These are phyloP conservation scores for Colletotrichum filicis DNA, from an alignment of 2,329 filamentous ascomycete genomes.

Conservation along the genomic window DNA sequence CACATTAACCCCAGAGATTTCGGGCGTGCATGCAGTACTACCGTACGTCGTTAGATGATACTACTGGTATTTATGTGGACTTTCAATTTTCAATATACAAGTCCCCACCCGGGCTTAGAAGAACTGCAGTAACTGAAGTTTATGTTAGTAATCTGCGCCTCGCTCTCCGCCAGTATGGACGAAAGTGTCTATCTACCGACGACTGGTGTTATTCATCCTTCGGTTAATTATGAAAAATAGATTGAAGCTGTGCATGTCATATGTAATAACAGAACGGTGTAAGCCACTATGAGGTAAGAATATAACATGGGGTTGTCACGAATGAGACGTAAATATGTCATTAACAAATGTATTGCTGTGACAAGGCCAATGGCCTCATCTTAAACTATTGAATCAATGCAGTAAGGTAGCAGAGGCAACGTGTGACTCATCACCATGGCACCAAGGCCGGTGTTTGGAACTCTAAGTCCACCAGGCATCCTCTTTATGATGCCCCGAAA, in stretches of 20 bases:
- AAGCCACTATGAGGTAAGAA: too few species aligned
- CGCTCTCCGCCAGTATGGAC: not conserved
- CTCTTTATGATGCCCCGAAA: slow-evolving; percentile 11
- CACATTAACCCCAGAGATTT: not conserved
- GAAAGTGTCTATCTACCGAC: not conserved
- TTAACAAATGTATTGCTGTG: not conserved
- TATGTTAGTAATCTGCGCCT: not conserved
- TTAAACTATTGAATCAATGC: not conserved
- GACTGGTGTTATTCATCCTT: too few species aligned
- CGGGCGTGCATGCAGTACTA: not conserved
- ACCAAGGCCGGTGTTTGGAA: not conserved
- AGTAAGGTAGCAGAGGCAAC: not conserved
- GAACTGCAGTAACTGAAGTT: not conserved
- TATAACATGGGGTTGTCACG: too few species aligned
- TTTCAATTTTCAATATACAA: not conserved
- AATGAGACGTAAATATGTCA: not conserved
- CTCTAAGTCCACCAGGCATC: not conserved
- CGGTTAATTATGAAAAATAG: too few species aligned
- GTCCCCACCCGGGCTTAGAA: too few species aligned
- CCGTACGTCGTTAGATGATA: not conserved
- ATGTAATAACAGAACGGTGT: too few species aligned
- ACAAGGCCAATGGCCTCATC: not conserved
- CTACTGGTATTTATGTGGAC: not conserved
- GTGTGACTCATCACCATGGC: not conserved
- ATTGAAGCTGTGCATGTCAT: too few species aligned